Base-by-base conservation (phyloP, 108 stramenopile species). In the Cyclotella kingstonii region DNA sequence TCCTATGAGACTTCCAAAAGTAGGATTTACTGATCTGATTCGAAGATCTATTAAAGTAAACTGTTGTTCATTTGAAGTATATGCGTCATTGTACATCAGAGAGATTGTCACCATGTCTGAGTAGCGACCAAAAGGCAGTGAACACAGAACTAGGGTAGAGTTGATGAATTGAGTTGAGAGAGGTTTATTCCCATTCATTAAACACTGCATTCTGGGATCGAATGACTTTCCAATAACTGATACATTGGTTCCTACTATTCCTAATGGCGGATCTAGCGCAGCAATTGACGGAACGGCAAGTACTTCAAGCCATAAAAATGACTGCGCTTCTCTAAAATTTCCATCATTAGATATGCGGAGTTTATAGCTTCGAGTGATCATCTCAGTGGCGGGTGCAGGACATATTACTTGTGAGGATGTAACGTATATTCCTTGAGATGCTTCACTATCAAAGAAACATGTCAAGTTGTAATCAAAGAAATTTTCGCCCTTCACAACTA, bases 191-290 rank as follows among this genome's bases (percentile, higher is more conserved):
- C 42, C 60, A 45, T 22, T 8, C 2, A 45, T 28, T 4, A 45
- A 19, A 40, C 68, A 70, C n/a, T 33, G 22, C 68, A 70, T 60
- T n/a, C 9, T 17, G 8, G 22, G 49, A 45, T 61, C 42, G 22
- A 68, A 68, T 18, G 52, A 54, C 22, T 49, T 59, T 10, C 67
- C 67, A 45, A n/a, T 41, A 9, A 68, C 6, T 26, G 67, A 51
- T n/a, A 59, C 19, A 40, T 70, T 54, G 27, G 51, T 54, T 1
- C 68, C 68, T 9, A 41, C 22, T 49, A 41, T 12, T 31, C 67
- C 67, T 5, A 51, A 14, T 18, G 56, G 21, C 11, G 67, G 67
- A 36, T 42, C 8, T 6, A 68, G 5, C 2, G 25, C 35, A 2
- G 42, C 48, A 59, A 68, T 58, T 11, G 57, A 59, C 14, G 67